A percentile compares a stretch with the other conserved stretches of the same genome.
Conservation (phyloP, 2,329 filamentous ascomycete species). For the Juglanconis sp. region DNA sequence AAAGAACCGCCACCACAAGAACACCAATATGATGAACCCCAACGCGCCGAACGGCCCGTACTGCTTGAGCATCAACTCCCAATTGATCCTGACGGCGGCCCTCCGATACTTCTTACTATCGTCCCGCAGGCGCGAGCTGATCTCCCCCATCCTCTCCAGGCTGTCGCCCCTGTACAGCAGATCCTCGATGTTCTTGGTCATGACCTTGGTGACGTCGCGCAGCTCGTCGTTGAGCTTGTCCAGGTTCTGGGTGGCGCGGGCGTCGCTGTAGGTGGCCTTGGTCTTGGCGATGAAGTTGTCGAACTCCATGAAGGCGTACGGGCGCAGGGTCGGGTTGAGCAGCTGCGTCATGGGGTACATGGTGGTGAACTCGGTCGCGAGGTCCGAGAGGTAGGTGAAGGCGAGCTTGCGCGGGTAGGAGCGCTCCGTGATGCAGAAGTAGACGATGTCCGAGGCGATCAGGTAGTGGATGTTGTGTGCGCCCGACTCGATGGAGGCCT, state of each 20-base stretch:
- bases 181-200: constrained; percentile 99
- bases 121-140: constrained; percentile 80
- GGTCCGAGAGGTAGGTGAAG: constrained; percentile 94
- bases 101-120: constrained; percentile 92
- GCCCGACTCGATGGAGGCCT: constrained; percentile 87
- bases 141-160: constrained; percentile 94
- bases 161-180: constrained; percentile 91
- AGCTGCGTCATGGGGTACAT: constrained; percentile 76
- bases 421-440: constrained; percentile 88
- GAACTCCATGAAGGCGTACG: constrained; percentile 97
- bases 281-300: constrained; percentile 94
- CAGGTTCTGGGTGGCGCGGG: constrained; percentile 85
- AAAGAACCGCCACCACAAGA: constrained; percentile 93
- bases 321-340: constrained; percentile 70
- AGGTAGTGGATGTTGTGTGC: constrained; percentile 82
- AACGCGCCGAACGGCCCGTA: constrained; percentile 87
- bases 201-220: constrained; percentile 95
- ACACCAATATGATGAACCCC: constrained; percentile 76
- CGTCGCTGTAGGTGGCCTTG: constrained; percentile 90
- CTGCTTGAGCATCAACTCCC: constrained; percentile 94
- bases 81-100: constrained; percentile 94
- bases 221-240: constrained; percentile 96
- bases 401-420: constrained; percentile 97
- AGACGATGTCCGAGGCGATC: constrained; percentile 78
- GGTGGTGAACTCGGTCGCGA: constrained; percentile 84